Conservation (phyloP, 805 yeast species). For the Priceomyces haplophilus region DNA sequence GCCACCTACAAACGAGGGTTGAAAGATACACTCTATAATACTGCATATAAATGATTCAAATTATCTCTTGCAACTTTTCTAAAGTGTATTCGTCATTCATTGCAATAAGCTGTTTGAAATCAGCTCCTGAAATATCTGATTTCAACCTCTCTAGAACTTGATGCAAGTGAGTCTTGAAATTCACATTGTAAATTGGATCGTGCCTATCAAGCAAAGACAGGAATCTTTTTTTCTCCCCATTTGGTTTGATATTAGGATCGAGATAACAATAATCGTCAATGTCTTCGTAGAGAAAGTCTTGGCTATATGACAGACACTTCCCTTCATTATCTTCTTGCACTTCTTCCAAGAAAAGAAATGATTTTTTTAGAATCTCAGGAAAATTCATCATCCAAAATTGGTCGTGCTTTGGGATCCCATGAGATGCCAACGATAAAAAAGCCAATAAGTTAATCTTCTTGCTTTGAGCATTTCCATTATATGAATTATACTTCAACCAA, state of each 20-base stretch:
- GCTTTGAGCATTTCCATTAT: constrained; percentile 70
- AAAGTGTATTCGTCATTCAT: constrained; percentile 35
- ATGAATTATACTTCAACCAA: constrained; percentile 43
- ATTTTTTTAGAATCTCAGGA: constrained; percentile 27
- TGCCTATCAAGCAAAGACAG: constrained; percentile 24
- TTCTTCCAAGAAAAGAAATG: constrained; percentile 63
- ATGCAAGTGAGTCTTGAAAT: constrained; percentile 44
- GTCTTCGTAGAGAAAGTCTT: constrained; percentile 38
- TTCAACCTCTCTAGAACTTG: constrained; percentile 25
- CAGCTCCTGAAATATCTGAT: constrained; percentile 19
- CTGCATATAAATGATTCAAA: constrained; percentile 6
- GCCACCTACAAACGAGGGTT: not conserved
- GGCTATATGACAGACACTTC: constrained; percentile 33
- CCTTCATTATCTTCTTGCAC: constrained; percentile 52
- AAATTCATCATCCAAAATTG: constrained; percentile 21
- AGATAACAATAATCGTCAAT: constrained; percentile 40
- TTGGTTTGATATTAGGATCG: constrained; percentile 40
- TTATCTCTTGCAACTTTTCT: constrained; percentile 24
- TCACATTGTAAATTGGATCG: constrained; percentile 42
- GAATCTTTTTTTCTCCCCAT: constrained; percentile 42
- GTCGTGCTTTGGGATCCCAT: constrained; percentile 24
- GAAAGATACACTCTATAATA: not conserved
- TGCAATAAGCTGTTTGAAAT: constrained; percentile 33
- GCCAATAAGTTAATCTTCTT: constrained; percentile 69
- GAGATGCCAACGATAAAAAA: constrained; percentile 47